A percentile compares a stretch with the other conserved stretches of the same genome.
These are phyloP conservation scores for Sporothrix inflata DNA, from an alignment of 2,329 filamentous ascomycete species.

Conservation along the genomic window DNA sequence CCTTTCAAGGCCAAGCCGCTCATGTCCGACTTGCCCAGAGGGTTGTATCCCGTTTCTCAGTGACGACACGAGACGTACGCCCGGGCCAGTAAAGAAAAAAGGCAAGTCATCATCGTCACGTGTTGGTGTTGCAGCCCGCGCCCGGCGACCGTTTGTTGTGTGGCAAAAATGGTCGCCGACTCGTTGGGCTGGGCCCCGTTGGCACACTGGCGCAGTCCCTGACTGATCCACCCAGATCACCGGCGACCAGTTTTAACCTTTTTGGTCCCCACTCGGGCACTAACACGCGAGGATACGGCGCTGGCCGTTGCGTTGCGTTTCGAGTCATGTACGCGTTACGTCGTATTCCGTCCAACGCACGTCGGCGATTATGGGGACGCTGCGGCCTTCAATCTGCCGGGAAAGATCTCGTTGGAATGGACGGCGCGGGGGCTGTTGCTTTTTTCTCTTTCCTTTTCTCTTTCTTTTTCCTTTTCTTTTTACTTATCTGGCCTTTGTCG, in stretches of 20 bases:
- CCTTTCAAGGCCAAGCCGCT: background rate
- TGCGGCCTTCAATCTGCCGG: too few relatives aligned
- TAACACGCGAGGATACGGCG: background rate
- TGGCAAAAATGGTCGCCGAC: slow-evolving; percentile 1
- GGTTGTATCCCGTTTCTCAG: background rate
- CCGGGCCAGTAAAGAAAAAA: too few relatives aligned
- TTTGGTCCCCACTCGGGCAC: background rate
- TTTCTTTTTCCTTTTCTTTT: too few relatives aligned
- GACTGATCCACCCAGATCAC: slow-evolving; percentile 7
- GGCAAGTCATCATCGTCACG: background rate
- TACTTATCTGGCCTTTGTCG: too few relatives aligned
- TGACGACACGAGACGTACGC: too few relatives aligned
- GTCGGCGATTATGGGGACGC: background rate
- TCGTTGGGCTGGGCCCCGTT: background rate
- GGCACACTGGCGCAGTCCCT: background rate
- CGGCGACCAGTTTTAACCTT: background rate
- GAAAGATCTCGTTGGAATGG: too few relatives aligned
- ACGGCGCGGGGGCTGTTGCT: too few relatives aligned
- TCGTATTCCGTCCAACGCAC: background rate
- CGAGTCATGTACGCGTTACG: background rate
- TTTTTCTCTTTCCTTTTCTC: too few relatives aligned
- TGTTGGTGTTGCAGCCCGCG: background rate
- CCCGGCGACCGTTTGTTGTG: slow-evolving; percentile 11
- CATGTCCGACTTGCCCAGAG: background rate
- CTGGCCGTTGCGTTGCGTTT: background rate